A percentile compares a stretch with the other conserved stretches of the same genome.
Conservation (phyloP, 805 yeast genomes). For the Teunomyces atbi region DNA sequence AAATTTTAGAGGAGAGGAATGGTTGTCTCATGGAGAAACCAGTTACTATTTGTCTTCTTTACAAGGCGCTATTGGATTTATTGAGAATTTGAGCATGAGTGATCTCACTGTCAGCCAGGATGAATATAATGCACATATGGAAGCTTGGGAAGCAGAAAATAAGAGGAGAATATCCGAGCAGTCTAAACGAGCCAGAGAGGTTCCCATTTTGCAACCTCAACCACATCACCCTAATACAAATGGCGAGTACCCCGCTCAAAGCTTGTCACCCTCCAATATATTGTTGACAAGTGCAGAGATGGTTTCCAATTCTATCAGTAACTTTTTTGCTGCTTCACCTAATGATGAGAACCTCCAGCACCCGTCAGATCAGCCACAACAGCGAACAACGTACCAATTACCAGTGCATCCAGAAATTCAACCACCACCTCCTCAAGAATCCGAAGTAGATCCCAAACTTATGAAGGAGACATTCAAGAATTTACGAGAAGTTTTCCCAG, state of each 20-base stretch:
- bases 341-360: constrained; percentile 11
- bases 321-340: constrained; percentile 39
- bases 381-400: neutral
- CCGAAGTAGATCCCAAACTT: constrained; percentile 8
- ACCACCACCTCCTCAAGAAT: constrained; percentile 3
- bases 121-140: constrained; percentile 57
- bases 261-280: constrained; percentile 38
- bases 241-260: constrained; percentile 4
- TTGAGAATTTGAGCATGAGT: constrained; percentile 56
- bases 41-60: constrained; percentile 89
- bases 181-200: constrained; percentile 2
- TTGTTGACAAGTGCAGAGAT: constrained; percentile 48
- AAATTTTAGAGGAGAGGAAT: constrained; percentile 71
- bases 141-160: constrained; percentile 45
- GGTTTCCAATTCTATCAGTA: constrained; percentile 48
- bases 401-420: constrained; percentile 4
- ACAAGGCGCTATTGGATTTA: constrained; percentile 82
- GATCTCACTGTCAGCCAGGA: constrained; percentile 61
- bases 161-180: constrained; percentile 21
- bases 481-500: constrained; percentile 71
- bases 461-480: constrained; percentile 38
- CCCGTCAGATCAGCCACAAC: neutral
- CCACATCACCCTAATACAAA: constrained; percentile 16
- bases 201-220: constrained; percentile 14
- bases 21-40: constrained; percentile 77